Conservation (phyloP, 2,329 filamentous ascomycete genomes). For the Juglanconis juglandina region DNA sequence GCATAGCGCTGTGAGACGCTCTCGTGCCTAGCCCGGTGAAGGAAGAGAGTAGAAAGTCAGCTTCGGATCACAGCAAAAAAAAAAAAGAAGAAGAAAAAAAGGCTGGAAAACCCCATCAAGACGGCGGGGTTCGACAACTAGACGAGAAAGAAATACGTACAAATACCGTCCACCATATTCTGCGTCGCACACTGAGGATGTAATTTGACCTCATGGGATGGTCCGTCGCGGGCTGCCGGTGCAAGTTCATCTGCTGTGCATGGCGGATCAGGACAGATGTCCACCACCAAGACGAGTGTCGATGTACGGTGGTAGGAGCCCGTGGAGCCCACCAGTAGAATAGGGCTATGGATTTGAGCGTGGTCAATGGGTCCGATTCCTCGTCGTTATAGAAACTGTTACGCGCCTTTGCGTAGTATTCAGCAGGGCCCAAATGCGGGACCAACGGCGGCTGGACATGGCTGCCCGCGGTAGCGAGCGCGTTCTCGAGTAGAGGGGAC, state of each 20-base stretch:
- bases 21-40: slow-evolving; percentile 25
- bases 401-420: slow-evolving; percentile 38
- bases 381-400: slow-evolving; percentile 39
- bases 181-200: slow-evolving; percentile 29
- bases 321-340: slow-evolving; percentile 45
- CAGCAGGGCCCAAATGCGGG: slow-evolving; percentile 33
- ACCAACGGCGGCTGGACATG: slow-evolving; percentile 40
- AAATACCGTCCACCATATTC: slow-evolving; percentile 43
- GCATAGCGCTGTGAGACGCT: slow-evolving; percentile 38
- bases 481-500: slow-evolving; percentile 34
- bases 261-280: slow-evolving; percentile 40
- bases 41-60: background rate
- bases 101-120: no score
- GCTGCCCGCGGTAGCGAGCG: slow-evolving; percentile 37
- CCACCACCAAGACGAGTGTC: slow-evolving; percentile 44
- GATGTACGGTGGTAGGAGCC: slow-evolving; percentile 34
- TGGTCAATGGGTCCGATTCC: slow-evolving; percentile 34
- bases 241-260: slow-evolving; percentile 42
- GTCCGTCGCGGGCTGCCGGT: slow-evolving; percentile 32
- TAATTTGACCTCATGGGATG: slow-evolving; percentile 20
- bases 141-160: slow-evolving; percentile 12
- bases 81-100: no score
- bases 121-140: no score
- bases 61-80: no score
- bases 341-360: slow-evolving; percentile 34